Conservation (phyloP, 352 stramenopile genomes). For the Phytophthora idaei region DNA sequence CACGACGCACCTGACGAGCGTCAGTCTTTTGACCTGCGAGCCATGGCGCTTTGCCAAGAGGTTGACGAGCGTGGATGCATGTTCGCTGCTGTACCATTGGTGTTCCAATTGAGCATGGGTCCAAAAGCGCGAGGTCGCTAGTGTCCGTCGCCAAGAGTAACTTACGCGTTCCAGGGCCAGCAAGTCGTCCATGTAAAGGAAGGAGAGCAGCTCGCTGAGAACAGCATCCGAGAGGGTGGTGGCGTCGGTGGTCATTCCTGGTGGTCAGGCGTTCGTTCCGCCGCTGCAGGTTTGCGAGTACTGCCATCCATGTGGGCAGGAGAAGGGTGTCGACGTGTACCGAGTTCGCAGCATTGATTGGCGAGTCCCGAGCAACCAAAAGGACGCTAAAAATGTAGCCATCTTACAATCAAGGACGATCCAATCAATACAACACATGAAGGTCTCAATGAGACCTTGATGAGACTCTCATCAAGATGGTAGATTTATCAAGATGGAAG, state of each 20-base stretch:
- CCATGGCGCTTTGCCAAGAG: slow-evolving; percentile 49
- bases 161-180: slow-evolving; percentile 57
- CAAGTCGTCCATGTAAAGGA: slow-evolving; percentile 57
- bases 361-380: slow-evolving; percentile 15
- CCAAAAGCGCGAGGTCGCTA: slow-evolving; percentile 44
- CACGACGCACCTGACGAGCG: slow-evolving; percentile 57
- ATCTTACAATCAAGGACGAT: not conserved
- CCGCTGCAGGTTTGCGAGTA: slow-evolving; percentile 29
- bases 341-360: slow-evolving; percentile 31
- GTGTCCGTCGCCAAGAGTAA: slow-evolving; percentile 36
- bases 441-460: not conserved
- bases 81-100: slow-evolving; percentile 36
- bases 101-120: slow-evolving; percentile 37
- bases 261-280: slow-evolving; percentile 12
- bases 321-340: slow-evolving; percentile 19
- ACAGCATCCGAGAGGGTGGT: slow-evolving; percentile 25
- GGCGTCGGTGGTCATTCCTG: slow-evolving; percentile 15
- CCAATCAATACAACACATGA: not conserved
- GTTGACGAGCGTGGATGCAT: slow-evolving; percentile 33
- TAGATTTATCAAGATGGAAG: not conserved
- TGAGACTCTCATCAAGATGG: not conserved
- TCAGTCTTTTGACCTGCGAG: slow-evolving; percentile 39
- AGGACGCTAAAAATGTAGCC: slow-evolving; percentile 3
- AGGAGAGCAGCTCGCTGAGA: slow-evolving; percentile 48
- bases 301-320: not conserved